Evolutionary conservation across 2,329 filamentous ascomycete genomes (phyloP).

Genomic region (Colletotrichum magnum): DNA sequence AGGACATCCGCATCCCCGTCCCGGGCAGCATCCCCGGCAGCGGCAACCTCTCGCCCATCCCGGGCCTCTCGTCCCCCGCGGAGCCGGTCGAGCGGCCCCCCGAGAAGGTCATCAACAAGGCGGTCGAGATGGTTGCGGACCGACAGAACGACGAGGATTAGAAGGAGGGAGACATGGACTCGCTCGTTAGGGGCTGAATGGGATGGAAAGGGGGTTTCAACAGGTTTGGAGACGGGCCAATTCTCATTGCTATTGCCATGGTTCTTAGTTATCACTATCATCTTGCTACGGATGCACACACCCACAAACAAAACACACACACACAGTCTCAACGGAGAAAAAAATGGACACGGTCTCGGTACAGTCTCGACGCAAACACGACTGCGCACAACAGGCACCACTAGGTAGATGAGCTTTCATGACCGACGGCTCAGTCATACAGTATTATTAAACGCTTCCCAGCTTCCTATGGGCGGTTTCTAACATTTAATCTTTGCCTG

Average conservation of each 20-base stretch:
- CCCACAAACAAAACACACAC: background rate
- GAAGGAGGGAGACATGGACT: background rate
- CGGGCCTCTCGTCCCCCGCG: slow-evolving; percentile 62
- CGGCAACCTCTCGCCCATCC: slow-evolving; percentile 59
- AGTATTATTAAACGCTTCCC: slow-evolving; percentile 27
- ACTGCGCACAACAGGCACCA: background rate
- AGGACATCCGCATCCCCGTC: slow-evolving; percentile 85
- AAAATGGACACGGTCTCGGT: slow-evolving; percentile 3
- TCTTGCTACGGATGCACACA: background rate
- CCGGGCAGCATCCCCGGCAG: slow-evolving; percentile 62
- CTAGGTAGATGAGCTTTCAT: slow-evolving; percentile 21
- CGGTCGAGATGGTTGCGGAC: slow-evolving; percentile 65
- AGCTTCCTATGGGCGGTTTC: background rate
- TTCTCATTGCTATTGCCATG: background rate
- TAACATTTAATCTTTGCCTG: background rate
- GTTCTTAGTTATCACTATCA: background rate
- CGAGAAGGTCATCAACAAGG: slow-evolving; percentile 65
- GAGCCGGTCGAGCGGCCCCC: slow-evolving; percentile 60
- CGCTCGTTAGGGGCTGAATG: too few relatives aligned
- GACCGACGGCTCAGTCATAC: slow-evolving; percentile 32
- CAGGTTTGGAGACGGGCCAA: background rate
- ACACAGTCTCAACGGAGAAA: background rate
- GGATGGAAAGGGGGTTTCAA: too few relatives aligned
- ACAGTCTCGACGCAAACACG: slow-evolving; percentile 1
- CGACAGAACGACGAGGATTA: slow-evolving; percentile 68